Conservation (phyloP, 2,329 filamentous ascomycete species). For the Dothideomycetidae sp. region DNA sequence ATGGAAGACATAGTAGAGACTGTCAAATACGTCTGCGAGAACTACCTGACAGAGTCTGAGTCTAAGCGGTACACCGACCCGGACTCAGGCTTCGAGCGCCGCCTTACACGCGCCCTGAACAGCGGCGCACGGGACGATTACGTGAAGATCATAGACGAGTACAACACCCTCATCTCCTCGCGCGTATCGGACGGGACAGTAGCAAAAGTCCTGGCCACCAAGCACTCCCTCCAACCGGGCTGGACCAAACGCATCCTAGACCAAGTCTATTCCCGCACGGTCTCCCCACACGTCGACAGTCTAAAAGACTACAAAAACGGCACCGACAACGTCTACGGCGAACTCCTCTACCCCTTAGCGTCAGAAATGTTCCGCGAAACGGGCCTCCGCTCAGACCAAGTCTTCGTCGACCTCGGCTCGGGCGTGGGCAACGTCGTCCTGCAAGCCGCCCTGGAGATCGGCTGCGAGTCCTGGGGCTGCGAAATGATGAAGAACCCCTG, state of each 20-base stretch:
- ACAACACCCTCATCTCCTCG: conserved; percentile 56
- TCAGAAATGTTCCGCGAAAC: conserved; percentile 68
- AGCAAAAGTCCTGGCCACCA: conserved; percentile 52
- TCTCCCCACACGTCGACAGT: conserved; percentile 74
- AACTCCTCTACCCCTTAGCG: conserved; percentile 73
- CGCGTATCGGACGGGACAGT: conserved; percentile 59
- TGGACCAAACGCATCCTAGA: conserved; percentile 48
- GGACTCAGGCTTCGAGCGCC: conserved; percentile 58
- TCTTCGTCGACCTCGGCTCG: conserved; percentile 90
- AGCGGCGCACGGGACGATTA: conserved; percentile 53
- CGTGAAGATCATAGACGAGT: conserved; percentile 53
- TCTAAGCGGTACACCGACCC: conserved; percentile 55
- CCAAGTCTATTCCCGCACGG: conserved; percentile 80
- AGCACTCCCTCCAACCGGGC: conserved; percentile 63
- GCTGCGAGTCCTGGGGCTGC: conserved; percentile 90
- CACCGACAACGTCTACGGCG: conserved; percentile 87
- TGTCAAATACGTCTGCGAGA: conserved; percentile 46
- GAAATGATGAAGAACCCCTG: conserved; percentile 91
- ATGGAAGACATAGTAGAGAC: conserved; percentile 48
- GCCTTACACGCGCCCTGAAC: conserved; percentile 59
- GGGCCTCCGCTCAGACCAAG: conserved; percentile 62
- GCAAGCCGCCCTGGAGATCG: conserved; percentile 83
- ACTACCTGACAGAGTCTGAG: conserved; percentile 62
- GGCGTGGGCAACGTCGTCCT: conserved; percentile 93
- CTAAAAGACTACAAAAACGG: conserved; percentile 78